Evolutionary conservation across 2,329 filamentous ascomycete species (phyloP).

Genomic region (Juglanconis sp.): DNA sequence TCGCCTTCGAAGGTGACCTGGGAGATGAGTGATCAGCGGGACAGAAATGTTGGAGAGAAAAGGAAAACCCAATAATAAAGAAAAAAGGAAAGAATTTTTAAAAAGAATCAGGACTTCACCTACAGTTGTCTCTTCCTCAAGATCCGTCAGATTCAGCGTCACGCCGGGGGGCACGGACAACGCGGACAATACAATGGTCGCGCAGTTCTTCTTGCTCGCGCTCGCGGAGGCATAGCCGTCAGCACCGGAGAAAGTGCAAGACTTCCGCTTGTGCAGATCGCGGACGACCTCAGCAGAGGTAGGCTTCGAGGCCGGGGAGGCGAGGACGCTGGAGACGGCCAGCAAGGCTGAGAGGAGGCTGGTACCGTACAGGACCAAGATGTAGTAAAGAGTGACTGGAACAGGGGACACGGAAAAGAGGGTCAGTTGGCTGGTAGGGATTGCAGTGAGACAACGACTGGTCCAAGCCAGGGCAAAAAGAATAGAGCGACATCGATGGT

Average conservation of each 20-base stretch:
- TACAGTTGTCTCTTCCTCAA: constrained; percentile 46
- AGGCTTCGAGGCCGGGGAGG: constrained; percentile 1
- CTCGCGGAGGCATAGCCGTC: constrained; percentile 34
- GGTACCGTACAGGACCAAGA: not conserved
- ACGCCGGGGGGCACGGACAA: constrained; percentile 54
- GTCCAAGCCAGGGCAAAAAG: not conserved
- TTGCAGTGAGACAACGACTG: not conserved
- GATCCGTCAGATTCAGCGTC: constrained; percentile 54
- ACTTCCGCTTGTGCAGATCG: constrained; percentile 14
- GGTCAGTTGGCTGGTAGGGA: not conserved
- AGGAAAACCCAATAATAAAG: not conserved
- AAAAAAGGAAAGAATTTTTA: not conserved
- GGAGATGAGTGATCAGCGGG: constrained; percentile 6
- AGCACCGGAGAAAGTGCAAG: constrained; percentile 54
- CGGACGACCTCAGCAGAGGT: constrained; percentile 7
- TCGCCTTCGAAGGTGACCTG: constrained; percentile 59
- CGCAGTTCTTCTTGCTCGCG: constrained; percentile 45
- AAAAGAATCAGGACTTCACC: not conserved
- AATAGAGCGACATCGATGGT: not conserved
- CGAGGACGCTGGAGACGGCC: not conserved
- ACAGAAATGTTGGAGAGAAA: not conserved
- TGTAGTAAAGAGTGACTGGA: not conserved
- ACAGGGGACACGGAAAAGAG: not conserved
- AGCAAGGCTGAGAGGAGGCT: not conserved
- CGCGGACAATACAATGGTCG: constrained; percentile 47